Percentiles rank a stretch among this genome's conserved stretches.
Conservation (phyloP, 805 yeast genomes). For the Jamesozyma gamospora region DNA sequence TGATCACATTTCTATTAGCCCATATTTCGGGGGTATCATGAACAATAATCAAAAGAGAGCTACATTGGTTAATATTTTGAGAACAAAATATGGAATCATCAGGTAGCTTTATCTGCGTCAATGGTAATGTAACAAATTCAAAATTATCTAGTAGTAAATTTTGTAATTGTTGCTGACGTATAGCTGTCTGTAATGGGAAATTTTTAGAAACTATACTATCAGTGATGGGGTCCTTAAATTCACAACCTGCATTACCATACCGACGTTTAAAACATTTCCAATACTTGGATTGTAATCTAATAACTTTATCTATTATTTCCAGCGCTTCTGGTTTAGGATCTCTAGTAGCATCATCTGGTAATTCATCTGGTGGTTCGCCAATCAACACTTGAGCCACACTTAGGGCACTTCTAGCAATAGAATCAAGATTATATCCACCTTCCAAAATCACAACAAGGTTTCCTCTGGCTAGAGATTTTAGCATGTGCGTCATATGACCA, state of each 20-base stretch:
- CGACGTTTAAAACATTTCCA: constrained; percentile 67
- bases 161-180: constrained; percentile 60
- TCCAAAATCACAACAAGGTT: constrained; percentile 82
- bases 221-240: constrained; percentile 29
- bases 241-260: constrained; percentile 46
- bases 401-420: constrained; percentile 82
- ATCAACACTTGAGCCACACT: constrained; percentile 84
- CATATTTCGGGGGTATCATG: constrained; percentile 92
- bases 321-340: constrained; percentile 71
- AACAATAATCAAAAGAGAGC: constrained; percentile 57
- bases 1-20: constrained; percentile 73
- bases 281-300: constrained; percentile 67
- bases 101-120: constrained; percentile 33
- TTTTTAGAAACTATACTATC: constrained; percentile 31
- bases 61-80: constrained; percentile 55
- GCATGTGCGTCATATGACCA: constrained; percentile 89
- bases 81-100: constrained; percentile 39
- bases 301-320: constrained; percentile 71
- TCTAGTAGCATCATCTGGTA: constrained; percentile 38
- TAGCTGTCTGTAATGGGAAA: constrained; percentile 55
- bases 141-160: constrained; percentile 38
- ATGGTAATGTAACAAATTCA: constrained; percentile 59
- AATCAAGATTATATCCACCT: constrained; percentile 92
- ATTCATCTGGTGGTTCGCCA: constrained; percentile 89
- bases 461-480: constrained; percentile 81